Conservation (phyloP, 1,139 yeast genomes). For the Geotrichum cucujoidarum region DNA sequence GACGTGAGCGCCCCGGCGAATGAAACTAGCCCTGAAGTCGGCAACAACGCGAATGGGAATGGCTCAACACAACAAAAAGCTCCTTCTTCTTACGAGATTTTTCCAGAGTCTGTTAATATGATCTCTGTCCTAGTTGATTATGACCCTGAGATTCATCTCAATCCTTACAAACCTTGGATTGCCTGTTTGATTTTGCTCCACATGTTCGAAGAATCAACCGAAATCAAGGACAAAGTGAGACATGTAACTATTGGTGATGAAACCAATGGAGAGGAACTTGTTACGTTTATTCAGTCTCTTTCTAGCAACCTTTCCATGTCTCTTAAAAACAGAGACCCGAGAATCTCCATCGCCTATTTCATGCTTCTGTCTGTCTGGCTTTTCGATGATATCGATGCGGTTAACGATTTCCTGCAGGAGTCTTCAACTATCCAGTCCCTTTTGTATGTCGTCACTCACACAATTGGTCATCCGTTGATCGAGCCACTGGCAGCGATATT, state of each 20-base stretch:
- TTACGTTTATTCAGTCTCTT: slow-evolving; percentile 72
- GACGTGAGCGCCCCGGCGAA: not conserved
- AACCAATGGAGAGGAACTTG: slow-evolving; percentile 64
- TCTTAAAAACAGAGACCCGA: slow-evolving; percentile 59
- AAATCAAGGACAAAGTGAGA: slow-evolving; percentile 49
- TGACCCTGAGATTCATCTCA: slow-evolving; percentile 67
- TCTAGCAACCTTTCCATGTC: slow-evolving; percentile 70
- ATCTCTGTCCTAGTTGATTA: slow-evolving; percentile 69
- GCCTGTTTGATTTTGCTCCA: slow-evolving; percentile 63
- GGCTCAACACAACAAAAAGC: slow-evolving; percentile 3
- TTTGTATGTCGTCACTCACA: slow-evolving; percentile 60
- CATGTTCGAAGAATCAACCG: slow-evolving; percentile 52
- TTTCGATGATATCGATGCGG: slow-evolving; percentile 71
- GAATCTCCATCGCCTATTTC: slow-evolving; percentile 74
- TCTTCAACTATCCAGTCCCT: slow-evolving; percentile 61
- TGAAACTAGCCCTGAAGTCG: too few relatives aligned
- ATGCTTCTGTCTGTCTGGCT: slow-evolving; percentile 74
- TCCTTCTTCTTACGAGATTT: slow-evolving; percentile 16
- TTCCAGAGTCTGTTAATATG: slow-evolving; percentile 43
- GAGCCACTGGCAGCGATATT: slow-evolving; percentile 73
- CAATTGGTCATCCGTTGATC: slow-evolving; percentile 53
- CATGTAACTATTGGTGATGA: slow-evolving; percentile 60
- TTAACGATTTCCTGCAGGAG: slow-evolving; percentile 70
- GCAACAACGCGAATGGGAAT: too few relatives aligned
- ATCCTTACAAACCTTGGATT: slow-evolving; percentile 88